Percentiles rank a stretch among this genome's conserved stretches.
These are phyloP conservation scores for Myochromella boudieri DNA, from an alignment of 768 basidiomycete species.

Conservation along the genomic window DNA sequence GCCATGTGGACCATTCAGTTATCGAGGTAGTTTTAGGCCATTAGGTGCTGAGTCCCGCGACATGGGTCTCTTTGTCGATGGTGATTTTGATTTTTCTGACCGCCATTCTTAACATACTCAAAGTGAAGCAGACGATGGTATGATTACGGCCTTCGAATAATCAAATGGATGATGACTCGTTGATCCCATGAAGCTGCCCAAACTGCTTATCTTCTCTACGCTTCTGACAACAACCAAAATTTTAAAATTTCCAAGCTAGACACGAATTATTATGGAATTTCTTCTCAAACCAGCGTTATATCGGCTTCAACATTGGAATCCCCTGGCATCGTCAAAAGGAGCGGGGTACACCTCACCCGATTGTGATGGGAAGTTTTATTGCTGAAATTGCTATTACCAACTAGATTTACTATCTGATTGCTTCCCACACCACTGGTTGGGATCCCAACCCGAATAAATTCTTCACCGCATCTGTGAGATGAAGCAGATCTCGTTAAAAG, in stretches of 20 bases:
- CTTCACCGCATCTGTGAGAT: constrained; percentile 48
- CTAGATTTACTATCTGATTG: constrained; percentile 57
- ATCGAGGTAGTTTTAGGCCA: constrained; percentile 53
- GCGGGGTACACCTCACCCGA: constrained; percentile 34
- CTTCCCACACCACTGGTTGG: constrained; percentile 60
- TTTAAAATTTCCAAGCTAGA: constrained; percentile 64
- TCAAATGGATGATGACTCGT: background rate
- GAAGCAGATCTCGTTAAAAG: background rate
- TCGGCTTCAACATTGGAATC: constrained; percentile 59
- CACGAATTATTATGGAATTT: constrained; percentile 58
- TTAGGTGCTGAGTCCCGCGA: constrained; percentile 61
- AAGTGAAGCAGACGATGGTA: constrained; percentile 42
- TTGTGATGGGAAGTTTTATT: background rate
- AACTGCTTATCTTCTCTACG: constrained; percentile 60
- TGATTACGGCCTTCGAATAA: background rate
- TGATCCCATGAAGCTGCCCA: constrained; percentile 32
- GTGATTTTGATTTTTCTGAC: background rate
- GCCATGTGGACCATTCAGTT: constrained; percentile 63
- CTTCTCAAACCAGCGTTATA: constrained; percentile 43
- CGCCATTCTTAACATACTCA: background rate
- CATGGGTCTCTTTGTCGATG: constrained; percentile 56
- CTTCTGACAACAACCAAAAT: constrained; percentile 68
- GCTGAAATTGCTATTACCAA: background rate
- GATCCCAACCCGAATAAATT: constrained; percentile 63
- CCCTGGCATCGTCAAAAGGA: constrained; percentile 60